phyloP scores from a whole-genome alignment of 371 early-diverging fungal genomes.

The Lichtheimia hyalospora region DNA sequence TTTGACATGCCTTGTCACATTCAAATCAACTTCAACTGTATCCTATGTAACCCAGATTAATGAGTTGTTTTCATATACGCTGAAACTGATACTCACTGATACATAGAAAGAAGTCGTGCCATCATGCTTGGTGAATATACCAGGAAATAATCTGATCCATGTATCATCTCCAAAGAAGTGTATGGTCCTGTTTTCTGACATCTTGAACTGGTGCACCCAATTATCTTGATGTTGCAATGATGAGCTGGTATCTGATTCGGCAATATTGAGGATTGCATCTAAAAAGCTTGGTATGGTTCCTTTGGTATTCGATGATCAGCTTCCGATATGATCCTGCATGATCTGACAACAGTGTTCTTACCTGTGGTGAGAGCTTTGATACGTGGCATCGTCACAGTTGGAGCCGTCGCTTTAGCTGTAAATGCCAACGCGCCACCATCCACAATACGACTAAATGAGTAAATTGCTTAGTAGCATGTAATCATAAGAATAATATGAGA shows the following conservation, averaged over 20 bases:
- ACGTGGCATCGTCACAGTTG: conserved; percentile 94
- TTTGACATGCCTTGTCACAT: conserved; percentile 79
- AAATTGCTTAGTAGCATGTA: no score
- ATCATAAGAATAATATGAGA: no score
- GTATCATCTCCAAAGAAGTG: conserved; percentile 96
- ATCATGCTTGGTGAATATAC: conserved; percentile 60
- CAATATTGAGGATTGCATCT: conserved; percentile 82
- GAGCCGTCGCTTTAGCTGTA: conserved; percentile 78
- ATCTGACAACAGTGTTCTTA: conserved; percentile 26
- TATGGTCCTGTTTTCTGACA: conserved; percentile 54
- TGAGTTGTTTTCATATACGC: background rate
- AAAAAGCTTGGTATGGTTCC: conserved; percentile 69
- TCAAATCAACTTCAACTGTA: conserved; percentile 75
- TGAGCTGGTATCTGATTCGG: conserved; percentile 79
- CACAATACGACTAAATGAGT: conserved; percentile 45
- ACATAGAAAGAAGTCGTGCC: conserved; percentile 85
- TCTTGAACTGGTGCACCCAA: conserved; percentile 67
- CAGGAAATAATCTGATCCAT: conserved; percentile 88
- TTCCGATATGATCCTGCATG: background rate
- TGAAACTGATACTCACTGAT: conserved; percentile 35
- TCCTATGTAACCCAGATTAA: conserved; percentile 41
- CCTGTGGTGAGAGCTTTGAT: conserved; percentile 95
- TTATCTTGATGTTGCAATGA: conserved; percentile 71
- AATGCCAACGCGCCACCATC: conserved; percentile 57
- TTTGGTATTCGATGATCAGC: background rate